Evolutionary conservation across 129 eudicot species (phyloP), one percentile per base, ranked within the genome.

Genomic region (Chrysanthemum makinoi): DNA sequence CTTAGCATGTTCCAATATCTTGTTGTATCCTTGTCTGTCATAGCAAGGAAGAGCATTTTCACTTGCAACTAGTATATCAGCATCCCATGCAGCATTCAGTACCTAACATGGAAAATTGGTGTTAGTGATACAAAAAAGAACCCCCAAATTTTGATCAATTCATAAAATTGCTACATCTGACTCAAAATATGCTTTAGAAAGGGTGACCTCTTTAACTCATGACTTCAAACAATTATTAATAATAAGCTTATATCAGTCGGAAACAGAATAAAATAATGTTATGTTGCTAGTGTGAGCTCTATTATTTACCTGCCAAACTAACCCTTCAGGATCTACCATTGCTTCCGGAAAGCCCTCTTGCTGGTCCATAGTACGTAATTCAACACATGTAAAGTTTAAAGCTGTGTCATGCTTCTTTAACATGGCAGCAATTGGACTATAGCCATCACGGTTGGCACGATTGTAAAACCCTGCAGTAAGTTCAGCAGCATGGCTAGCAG

Each of bases 81-180:
- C 92, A 89, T 89, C 96, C 96, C 96, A 89, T 15, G 96, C 96
- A 69, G 89, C 89, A 84, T 89, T 89, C 69, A 86, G 47, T 66
- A 89, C 92, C 96, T 89, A 66, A 53, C 53, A 70, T 43, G 14
- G 20, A 59, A 62, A 61, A 62, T 3, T 5, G 62, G 47, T 62
- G 28, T 5, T 6, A 47, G 14, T 24, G 57, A 66, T 6, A 66
- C 65, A 26, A 61, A 12, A 55, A 12, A 11, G 3, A 18, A 33
- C 14, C 33, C 13, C 15, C 1, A 30, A 33, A 5, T 73, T 30
- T 26, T n/a, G 26, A 55, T 17, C 56, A 57, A 9, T 57, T 56
- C 33, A 20, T 5, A 5, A 65, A 65, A 46, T 18, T 18, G 20
- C 70, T 65, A 46, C 44, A 3, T 66, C 20, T 66, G 57, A 66